Evolutionary conservation across 2,329 filamentous ascomycete species (phyloP).

Genomic region (Ascosphaera aggregata): DNA sequence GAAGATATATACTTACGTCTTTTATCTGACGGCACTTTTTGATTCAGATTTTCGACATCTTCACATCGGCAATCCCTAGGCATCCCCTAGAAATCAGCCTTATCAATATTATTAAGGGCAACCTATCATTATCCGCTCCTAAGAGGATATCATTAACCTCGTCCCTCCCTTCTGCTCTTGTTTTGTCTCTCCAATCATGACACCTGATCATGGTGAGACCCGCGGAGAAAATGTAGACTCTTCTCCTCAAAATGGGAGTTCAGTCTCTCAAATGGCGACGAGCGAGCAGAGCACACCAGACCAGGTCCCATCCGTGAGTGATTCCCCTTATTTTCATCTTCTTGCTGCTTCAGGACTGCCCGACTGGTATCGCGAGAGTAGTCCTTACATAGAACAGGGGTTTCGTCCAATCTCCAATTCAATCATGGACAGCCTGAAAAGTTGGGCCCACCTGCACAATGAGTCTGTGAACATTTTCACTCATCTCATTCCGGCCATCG

Average conservation of each 20-base stretch:
- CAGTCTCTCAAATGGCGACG: neutral
- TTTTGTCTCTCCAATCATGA: too few species aligned
- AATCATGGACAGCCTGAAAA: conserved; percentile 5
- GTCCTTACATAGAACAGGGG: neutral
- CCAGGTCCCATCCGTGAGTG: neutral
- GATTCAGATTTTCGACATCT: too few species aligned
- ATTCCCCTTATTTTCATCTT: neutral
- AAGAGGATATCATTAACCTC: too few species aligned
- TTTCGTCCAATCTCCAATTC: neutral
- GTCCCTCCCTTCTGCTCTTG: too few species aligned
- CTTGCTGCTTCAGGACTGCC: neutral
- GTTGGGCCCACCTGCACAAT: conserved; percentile 22
- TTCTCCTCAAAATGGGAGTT: neutral
- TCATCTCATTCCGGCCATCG: conserved; percentile 22
- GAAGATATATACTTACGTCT: too few species aligned
- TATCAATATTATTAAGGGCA: too few species aligned
- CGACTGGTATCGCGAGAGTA: neutral
- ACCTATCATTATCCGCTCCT: too few species aligned
- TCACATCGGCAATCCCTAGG: too few species aligned
- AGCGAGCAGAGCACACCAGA: neutral
- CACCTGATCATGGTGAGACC: too few species aligned
- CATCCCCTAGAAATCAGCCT: too few species aligned
- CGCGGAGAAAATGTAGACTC: neutral
- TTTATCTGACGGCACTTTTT: too few species aligned
- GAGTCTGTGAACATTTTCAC: conserved; percentile 23